Evolutionary conservation across 1,284 basidiomycete species (phyloP).

Genomic region (Volvariella surrecta): DNA sequence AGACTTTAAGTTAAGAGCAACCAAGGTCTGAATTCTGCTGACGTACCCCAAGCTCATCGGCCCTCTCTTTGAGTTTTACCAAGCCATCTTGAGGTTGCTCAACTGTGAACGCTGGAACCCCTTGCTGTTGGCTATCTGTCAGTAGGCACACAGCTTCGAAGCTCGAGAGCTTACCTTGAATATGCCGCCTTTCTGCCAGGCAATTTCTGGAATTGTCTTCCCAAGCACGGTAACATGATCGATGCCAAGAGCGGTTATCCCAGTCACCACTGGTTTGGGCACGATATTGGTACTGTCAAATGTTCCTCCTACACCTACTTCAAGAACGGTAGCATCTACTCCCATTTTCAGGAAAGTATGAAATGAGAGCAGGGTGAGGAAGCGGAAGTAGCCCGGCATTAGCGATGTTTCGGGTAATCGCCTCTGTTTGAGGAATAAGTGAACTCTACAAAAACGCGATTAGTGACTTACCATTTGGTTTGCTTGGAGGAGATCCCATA

Average conservation of each 20-base stretch:
- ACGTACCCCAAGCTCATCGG: slow-evolving; percentile 55
- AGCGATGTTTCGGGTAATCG: slow-evolving; percentile 48
- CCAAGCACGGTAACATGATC: slow-evolving; percentile 93
- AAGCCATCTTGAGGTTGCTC: slow-evolving; percentile 66
- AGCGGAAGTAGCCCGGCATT: slow-evolving; percentile 93
- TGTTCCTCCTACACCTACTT: slow-evolving; percentile 94
- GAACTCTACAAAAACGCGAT: slow-evolving; percentile 3
- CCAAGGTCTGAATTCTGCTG: neutral
- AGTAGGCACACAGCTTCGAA: neutral
- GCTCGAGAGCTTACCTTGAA: slow-evolving; percentile 60
- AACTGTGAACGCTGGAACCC: slow-evolving; percentile 82
- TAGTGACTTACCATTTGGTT: slow-evolving; percentile 46
- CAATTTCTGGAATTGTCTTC: slow-evolving; percentile 85
- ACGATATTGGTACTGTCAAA: slow-evolving; percentile 98
- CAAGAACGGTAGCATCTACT: slow-evolving; percentile 86
- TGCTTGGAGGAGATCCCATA: slow-evolving; percentile 85
- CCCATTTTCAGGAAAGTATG: slow-evolving; percentile 81
- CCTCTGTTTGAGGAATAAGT: slow-evolving; percentile 28
- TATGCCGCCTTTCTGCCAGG: slow-evolving; percentile 95
- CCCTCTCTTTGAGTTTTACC: slow-evolving; percentile 58
- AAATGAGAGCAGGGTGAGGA: slow-evolving; percentile 87
- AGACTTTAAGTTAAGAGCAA: slow-evolving; percentile 1
- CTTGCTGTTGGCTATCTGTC: slow-evolving; percentile 36
- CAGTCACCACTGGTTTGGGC: slow-evolving; percentile 83
- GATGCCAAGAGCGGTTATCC: slow-evolving; percentile 85